Evolutionary conservation across 2,329 filamentous ascomycete species (phyloP), one percentile per base, ranked within the genome.

Genomic region (Trichoderma sp.): DNA sequence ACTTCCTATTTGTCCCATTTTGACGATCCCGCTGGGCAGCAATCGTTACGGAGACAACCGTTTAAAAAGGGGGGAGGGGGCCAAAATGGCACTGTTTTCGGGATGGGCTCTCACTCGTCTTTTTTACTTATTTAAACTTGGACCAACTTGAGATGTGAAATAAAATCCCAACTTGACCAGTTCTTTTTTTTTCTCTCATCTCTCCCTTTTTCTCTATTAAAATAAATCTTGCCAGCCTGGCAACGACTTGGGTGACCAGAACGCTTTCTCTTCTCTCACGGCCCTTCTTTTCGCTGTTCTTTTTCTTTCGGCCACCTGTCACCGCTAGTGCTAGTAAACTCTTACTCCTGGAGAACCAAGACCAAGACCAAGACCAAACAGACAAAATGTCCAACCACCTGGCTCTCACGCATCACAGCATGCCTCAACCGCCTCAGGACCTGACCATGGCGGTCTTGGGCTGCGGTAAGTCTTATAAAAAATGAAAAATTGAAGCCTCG

Each of bases 371-470:
- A 43, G 7, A 43, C 67, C 65, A 36, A 69, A 51, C 67, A 64
- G 60, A 71, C 70, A 70, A 67, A 71, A 72, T 70, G 66, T 28
- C 74, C 74, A 77, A 71, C 53, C 80, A 79, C 76, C 76, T 80
- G 73, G 77, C 77, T 73, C 76, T 78, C 73, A 70, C 71, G 51
- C 71, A 72, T 77, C 75, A 53, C 77, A 82, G 71, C 82, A 82
- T 71, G 79, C 80, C 77, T 79, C 81, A 73, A 70, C 74, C 77
- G 76, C 78, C 72, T 58, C 77, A 80, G 34, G 84, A 86, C 76
- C 87, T 94, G 75, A 95, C 92, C 75, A 86, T 97, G 83, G 89
- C 93, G 73, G 89, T 96, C 74, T 86, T 97, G 72, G 94, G 94
- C 77, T 96, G 93, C 81, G 93, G 93, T 92, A 87, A 79, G 88